Evolutionary conservation across 257 asterid species (phyloP), one percentile per base, ranked within the genome.

Genomic region (Solanum sejunctum): DNA sequence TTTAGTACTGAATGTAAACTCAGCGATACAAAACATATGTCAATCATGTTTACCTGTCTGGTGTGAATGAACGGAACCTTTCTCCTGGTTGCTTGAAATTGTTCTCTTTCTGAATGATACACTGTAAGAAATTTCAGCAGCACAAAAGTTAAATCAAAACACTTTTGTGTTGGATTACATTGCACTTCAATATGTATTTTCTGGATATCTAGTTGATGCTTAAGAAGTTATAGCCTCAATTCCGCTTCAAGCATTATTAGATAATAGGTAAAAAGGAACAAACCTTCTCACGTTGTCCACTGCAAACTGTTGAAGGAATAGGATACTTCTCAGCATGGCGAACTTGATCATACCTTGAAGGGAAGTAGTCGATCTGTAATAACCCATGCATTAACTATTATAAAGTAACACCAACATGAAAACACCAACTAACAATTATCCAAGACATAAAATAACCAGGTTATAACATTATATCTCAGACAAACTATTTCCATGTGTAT

Each of bases 51-150:
- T 78, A 88, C 90, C 89, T 86, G 58, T 86, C 89, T 12, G 86
- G 86, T 54, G 81, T 7, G 83, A 86, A 86, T 13, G 90, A 66
- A 47, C 89, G 90, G 66, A 84, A 88, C 84, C 90, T 85, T 6
- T 88, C 87, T 11, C 90, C 90, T 39, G 89, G 43, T 85, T 88
- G 90, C 85, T 86, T 84, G 87, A 88, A 88, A 70, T 88, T 88
- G 60, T 88, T 86, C 86, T 88, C 89, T 64, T 88, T 88, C 47
- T 61, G 70, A 72, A 88, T 88, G 16, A 88, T 80, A 36, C 70
- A 55, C 88, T 86, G 87, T 78, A 78, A 78, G 49, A 78, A 51
- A 26, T 26, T 51, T 52, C 82, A 77, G 47, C 21, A 26, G 82
- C 16, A 77, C 26, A 77, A 13, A 28, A 23, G 23, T 75, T 75